phyloP scores from a whole-genome alignment of 202 grass and related monocot species.

The Dendrocalamus latiflorus region DNA sequence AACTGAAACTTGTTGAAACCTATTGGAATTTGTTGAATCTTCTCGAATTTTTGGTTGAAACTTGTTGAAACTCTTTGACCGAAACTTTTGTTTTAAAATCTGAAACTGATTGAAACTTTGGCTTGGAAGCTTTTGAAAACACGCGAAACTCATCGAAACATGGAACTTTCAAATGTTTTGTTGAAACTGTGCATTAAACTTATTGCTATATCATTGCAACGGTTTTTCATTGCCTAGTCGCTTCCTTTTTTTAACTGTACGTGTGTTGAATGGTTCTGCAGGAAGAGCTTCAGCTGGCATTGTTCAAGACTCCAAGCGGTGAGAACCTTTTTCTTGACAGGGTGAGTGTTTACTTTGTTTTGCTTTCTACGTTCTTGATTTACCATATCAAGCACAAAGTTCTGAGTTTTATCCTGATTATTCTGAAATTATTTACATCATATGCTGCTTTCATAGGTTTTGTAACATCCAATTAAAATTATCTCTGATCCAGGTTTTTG shows the following conservation, averaged over 20 bases:
- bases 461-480: background rate
- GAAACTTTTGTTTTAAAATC: too few relatives aligned
- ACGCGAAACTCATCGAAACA: too few relatives aligned
- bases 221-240: too few relatives aligned
- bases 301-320: slow-evolving; percentile 60
- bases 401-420: background rate
- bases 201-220: too few relatives aligned
- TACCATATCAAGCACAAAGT: background rate
- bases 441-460: background rate
- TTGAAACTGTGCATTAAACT: too few relatives aligned
- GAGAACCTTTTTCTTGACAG: slow-evolving; percentile 93
- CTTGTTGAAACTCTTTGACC: too few relatives aligned
- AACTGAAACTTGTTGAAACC: too few relatives aligned
- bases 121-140: too few relatives aligned
- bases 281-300: slow-evolving; percentile 89
- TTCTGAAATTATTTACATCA: background rate
- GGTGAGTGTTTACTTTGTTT: slow-evolving; percentile 30
- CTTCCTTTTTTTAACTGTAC: background rate
- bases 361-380: background rate
- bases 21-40: too few relatives aligned
- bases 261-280: slow-evolving; percentile 24
- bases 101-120: too few relatives aligned
- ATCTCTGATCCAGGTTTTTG: slow-evolving; percentile 49
- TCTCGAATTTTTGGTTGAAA: too few relatives aligned
- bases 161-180: too few relatives aligned